Evolutionary conservation across 2,329 filamentous ascomycete genomes (phyloP).

Genomic region (Ambrosiella beaveri): DNA sequence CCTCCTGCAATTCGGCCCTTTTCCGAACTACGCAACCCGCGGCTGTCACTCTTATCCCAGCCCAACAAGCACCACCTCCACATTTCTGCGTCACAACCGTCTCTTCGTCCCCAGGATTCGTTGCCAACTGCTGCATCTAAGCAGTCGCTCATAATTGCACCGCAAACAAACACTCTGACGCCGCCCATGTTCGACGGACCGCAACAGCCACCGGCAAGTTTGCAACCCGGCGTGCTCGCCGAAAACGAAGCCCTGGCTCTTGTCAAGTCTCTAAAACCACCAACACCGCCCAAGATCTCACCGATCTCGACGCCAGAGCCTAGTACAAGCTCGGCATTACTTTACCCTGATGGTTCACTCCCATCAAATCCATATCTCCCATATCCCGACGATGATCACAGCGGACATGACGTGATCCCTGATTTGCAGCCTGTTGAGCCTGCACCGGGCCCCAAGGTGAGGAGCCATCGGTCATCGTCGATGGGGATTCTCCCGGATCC

Average conservation of each 20-base stretch:
- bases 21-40: background rate
- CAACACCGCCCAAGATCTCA: background rate
- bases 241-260: background rate
- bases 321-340: no score
- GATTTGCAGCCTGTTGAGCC: background rate
- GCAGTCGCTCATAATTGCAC: background rate
- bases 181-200: background rate
- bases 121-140: background rate
- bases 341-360: no score
- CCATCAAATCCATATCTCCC: background rate
- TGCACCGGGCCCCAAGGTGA: background rate
- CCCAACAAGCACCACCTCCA: background rate
- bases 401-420: background rate
- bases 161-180: background rate
- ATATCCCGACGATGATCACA: slow-evolving; percentile 8
- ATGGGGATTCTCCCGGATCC: background rate
- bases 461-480: background rate
- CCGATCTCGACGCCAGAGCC: background rate
- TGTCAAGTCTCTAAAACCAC: background rate
- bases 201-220: background rate
- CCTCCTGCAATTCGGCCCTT: background rate
- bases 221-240: slow-evolving; percentile 4
- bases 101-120: background rate
- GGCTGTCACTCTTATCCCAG: background rate
- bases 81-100: background rate